A percentile compares a stretch with the other conserved stretches of the same genome.
These are phyloP conservation scores for Baudoinia panamericana DNA, from an alignment of 495 filamentous ascomycete genomes.

Conservation along the genomic window DNA sequence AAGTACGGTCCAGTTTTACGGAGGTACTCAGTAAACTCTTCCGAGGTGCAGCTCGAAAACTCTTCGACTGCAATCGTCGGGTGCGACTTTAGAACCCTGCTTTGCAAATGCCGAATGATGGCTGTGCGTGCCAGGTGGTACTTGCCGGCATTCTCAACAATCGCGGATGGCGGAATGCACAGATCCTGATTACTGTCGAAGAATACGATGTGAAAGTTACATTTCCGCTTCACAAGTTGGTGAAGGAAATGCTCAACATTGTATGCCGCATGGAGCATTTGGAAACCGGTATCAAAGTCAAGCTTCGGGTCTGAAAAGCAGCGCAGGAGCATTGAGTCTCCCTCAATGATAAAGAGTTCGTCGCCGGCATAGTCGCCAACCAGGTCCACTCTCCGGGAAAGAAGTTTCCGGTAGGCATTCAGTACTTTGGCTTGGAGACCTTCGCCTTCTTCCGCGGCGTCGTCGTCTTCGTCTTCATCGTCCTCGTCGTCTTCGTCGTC, in stretches of 20 bases:
- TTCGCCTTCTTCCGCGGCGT: conserved; percentile 3
- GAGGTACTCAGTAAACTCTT: conserved; percentile 43
- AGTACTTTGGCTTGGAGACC: conserved; percentile 1
- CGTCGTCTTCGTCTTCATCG: not conserved
- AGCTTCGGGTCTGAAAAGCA: conserved; percentile 46
- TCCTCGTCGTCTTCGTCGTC: conserved; percentile 4
- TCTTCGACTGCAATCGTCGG: conserved; percentile 30
- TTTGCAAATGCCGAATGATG: conserved; percentile 49
- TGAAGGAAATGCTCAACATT: conserved; percentile 51
- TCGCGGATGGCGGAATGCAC: conserved; percentile 31
- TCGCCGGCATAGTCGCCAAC: conserved; percentile 63
- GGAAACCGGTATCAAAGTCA: conserved; percentile 54
- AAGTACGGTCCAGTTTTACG: conserved; percentile 42
- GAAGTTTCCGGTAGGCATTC: conserved; percentile 22
- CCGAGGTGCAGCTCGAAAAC: conserved; percentile 36
- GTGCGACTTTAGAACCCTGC: conserved; percentile 24
- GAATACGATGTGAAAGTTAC: conserved; percentile 57
- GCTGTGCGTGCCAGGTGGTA: conserved; percentile 48
- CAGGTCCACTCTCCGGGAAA: conserved; percentile 38
- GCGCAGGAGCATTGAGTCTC: conserved; percentile 53
- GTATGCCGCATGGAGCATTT: conserved; percentile 57
- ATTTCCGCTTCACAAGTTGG: conserved; percentile 46
- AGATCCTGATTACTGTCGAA: conserved; percentile 41
- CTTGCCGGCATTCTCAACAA: conserved; percentile 27
- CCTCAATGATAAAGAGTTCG: conserved; percentile 60